phyloP scores from a whole-genome alignment of 2,329 filamentous ascomycete species.

The Cercospora brassicicola region DNA sequence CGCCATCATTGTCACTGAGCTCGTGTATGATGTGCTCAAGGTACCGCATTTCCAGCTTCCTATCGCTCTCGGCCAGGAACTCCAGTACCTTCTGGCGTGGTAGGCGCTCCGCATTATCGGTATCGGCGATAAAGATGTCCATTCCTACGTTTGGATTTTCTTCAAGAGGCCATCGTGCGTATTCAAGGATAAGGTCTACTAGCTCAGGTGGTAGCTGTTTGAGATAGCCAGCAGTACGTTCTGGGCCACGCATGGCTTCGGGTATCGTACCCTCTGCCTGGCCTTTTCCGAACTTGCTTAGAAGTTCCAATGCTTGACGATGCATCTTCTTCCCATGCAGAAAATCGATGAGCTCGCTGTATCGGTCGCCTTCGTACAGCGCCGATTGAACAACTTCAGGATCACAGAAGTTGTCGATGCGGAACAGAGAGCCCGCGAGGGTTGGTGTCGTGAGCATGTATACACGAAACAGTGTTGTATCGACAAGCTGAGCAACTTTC shows the following conservation, averaged over 20 bases:
- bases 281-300: slow-evolving; percentile 73
- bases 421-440: slow-evolving; percentile 84
- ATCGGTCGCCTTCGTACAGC: slow-evolving; percentile 81
- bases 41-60: slow-evolving; percentile 73
- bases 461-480: slow-evolving; percentile 89
- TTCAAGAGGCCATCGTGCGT: slow-evolving; percentile 81
- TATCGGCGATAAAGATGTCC: slow-evolving; percentile 90
- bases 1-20: slow-evolving; percentile 77
- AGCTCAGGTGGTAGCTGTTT: slow-evolving; percentile 82
- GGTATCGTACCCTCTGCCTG: slow-evolving; percentile 49
- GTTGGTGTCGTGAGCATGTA: slow-evolving; percentile 91
- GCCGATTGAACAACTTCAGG: slow-evolving; percentile 93
- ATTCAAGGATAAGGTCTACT: slow-evolving; percentile 88
- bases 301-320: slow-evolving; percentile 76
- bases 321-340: slow-evolving; percentile 94
- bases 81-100: slow-evolving; percentile 72
- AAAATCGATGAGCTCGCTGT: slow-evolving; percentile 95
- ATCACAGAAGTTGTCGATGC: slow-evolving; percentile 95
- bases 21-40: slow-evolving; percentile 89
- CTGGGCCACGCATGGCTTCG: slow-evolving; percentile 71
- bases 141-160: slow-evolving; percentile 74
- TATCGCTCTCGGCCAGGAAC: slow-evolving; percentile 71
- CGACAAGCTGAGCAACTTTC: slow-evolving; percentile 77
- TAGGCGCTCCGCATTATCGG: slow-evolving; percentile 88
- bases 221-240: slow-evolving; percentile 83